Conservation (phyloP, 139 green algal species). For the Nannochloris sp. region DNA sequence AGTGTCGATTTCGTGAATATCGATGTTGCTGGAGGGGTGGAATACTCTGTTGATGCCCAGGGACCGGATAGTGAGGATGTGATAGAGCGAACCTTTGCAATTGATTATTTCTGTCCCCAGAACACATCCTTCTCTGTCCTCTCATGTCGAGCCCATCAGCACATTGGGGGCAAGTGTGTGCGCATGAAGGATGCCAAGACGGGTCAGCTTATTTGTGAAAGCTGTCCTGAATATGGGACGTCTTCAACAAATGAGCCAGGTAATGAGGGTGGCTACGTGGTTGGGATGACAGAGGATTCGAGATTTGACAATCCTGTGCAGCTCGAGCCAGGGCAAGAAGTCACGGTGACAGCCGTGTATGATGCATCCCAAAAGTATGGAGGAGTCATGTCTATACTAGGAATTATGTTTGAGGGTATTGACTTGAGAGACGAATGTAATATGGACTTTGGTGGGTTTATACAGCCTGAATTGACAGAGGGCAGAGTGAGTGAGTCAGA, state of each 20-base stretch:
- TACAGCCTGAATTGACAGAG: not conserved
- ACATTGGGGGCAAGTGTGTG: slow-evolving; percentile 6
- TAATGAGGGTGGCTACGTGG: slow-evolving; percentile 5
- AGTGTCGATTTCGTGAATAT: not conserved
- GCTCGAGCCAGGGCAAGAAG: slow-evolving; percentile 8
- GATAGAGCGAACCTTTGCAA: slow-evolving; percentile 5
- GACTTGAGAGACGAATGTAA: slow-evolving; percentile 4
- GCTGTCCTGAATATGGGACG: not conserved
- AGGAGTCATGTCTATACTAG: slow-evolving; percentile 11
- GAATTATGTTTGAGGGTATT: not conserved
- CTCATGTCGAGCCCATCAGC: slow-evolving; percentile 1
- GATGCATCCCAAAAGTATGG: not conserved
- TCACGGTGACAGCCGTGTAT: not conserved
- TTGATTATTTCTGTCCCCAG: slow-evolving; percentile 11
- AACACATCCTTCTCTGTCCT: not conserved
- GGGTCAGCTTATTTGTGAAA: slow-evolving; percentile 2
- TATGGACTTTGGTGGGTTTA: slow-evolving; percentile 7
- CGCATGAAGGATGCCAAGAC: slow-evolving; percentile 2
- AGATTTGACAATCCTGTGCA: not conserved
- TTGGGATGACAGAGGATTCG: slow-evolving; percentile 5
- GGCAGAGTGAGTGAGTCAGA: not conserved
- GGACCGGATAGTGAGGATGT: not conserved
- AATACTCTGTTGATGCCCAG: not conserved
- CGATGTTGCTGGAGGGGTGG: slow-evolving; percentile 4
- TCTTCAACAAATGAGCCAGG: not conserved